Conservation (phyloP, 257 asterid genomes). For the Ajuga chamaepitys region DNA sequence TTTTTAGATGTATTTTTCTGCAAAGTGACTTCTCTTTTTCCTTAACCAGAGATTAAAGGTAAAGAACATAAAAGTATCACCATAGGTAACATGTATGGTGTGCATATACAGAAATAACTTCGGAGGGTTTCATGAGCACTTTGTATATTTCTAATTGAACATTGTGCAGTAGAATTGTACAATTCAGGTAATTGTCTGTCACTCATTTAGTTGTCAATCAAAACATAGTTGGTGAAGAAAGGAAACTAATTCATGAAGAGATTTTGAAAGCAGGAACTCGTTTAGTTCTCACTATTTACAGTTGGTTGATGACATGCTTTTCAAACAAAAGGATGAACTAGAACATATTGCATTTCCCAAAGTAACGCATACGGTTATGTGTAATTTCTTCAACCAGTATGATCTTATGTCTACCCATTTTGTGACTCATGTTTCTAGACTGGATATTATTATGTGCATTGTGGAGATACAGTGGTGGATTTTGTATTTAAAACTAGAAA, state of each 20-base stretch:
- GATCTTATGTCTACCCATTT: slow-evolving; percentile 1
- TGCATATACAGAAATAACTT: neutral
- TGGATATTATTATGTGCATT: neutral
- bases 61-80: neutral
- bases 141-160: neutral
- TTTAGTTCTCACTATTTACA: neutral
- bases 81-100: neutral
- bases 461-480: neutral
- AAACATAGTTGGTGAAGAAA: neutral
- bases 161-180: neutral
- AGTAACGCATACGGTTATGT: neutral
- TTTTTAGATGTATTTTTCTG: neutral
- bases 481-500: neutral
- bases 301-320: neutral
- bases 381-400: neutral
- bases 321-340: neutral
- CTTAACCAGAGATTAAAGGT: neutral
- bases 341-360: neutral
- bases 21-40: neutral
- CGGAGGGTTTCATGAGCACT: neutral
- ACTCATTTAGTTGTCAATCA: neutral
- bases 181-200: neutral
- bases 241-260: neutral
- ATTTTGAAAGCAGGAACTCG: neutral
- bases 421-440: neutral